Evolutionary conservation across 192 early-diverging fungal genomes (phyloP).

Genomic region (Phlyctochytrium bullatum): DNA sequence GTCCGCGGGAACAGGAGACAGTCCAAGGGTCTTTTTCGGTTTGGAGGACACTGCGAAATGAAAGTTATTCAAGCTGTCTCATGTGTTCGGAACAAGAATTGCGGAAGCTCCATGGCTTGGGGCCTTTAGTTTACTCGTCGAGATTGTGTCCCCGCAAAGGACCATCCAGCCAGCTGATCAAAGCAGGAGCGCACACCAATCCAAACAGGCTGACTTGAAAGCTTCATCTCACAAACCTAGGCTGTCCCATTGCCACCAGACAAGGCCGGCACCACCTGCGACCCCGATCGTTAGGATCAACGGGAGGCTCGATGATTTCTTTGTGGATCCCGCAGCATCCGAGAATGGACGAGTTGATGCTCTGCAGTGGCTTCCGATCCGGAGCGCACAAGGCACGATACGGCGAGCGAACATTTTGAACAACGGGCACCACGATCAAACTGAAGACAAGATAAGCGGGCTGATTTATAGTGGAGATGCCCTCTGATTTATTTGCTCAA

Average conservation of each 20-base stretch:
- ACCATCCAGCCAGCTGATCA: not conserved
- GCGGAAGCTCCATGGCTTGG: not conserved
- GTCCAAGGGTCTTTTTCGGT: constrained; percentile 15
- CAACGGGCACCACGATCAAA: no score
- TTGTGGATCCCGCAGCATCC: no score
- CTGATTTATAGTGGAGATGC: no score
- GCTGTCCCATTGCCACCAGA: not conserved
- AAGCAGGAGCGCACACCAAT: not conserved
- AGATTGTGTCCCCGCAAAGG: not conserved
- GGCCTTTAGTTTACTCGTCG: not conserved
- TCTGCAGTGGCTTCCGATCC: no score
- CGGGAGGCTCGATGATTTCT: no score
- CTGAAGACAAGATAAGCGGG: no score
- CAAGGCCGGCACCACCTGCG: not conserved
- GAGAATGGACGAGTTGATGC: no score
- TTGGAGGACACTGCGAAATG: not conserved
- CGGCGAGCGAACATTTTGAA: no score
- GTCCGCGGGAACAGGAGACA: constrained; percentile 41
- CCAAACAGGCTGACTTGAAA: not conserved
- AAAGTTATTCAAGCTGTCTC: not conserved
- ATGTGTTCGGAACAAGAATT: not conserved
- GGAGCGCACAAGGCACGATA: no score
- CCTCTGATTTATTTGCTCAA: no score
- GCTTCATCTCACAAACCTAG: not conserved
- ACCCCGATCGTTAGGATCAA: not conserved